Percentiles rank a stretch among this genome's conserved stretches.
These are phyloP conservation scores for Camellia japonica DNA, from an alignment of 148 eudicot species.

Conservation along the genomic window DNA sequence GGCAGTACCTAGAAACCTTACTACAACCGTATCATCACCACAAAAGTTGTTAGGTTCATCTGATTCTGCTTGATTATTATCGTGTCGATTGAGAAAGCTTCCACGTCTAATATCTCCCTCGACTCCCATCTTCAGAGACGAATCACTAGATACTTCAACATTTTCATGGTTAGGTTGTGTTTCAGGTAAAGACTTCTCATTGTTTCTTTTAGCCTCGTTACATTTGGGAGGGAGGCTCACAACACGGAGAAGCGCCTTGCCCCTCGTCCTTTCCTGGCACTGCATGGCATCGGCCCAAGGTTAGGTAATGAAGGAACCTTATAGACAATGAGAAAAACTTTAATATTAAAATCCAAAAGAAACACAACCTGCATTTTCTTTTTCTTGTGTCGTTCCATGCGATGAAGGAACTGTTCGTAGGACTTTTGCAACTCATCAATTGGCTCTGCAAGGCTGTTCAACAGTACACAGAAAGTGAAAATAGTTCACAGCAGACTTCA, in stretches of 20 bases:
- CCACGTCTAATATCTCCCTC: constrained; percentile 4
- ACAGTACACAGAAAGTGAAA: constrained; percentile 18
- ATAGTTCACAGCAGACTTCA: constrained; percentile 4
- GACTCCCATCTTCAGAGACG: constrained; percentile 12
- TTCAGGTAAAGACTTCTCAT: constrained; percentile 22
- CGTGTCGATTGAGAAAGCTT: constrained; percentile 14
- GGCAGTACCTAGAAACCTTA: constrained; percentile 76
- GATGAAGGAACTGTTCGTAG: constrained; percentile 74
- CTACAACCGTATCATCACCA: constrained; percentile 68
- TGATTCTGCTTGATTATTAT: constrained; percentile 10
- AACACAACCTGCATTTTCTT: constrained; percentile 61
- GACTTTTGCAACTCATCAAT: constrained; percentile 76
- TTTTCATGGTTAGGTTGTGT: constrained; percentile 9
- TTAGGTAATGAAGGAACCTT: constrained; percentile 15
- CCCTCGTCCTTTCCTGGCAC: constrained; percentile 43
- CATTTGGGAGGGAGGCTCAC: constrained; percentile 18
- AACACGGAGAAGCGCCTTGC: constrained; percentile 37
- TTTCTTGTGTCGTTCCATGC: constrained; percentile 57
- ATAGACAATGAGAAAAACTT: not conserved
- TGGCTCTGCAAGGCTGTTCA: constrained; percentile 90
- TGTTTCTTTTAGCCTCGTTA: constrained; percentile 22
- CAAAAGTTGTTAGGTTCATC: constrained; percentile 30
- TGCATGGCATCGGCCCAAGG: constrained; percentile 25
- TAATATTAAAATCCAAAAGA: not conserved
- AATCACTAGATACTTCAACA: constrained; percentile 1